Conservation (phyloP, 768 basidiomycete species). For the Suillus ampliporus region DNA sequence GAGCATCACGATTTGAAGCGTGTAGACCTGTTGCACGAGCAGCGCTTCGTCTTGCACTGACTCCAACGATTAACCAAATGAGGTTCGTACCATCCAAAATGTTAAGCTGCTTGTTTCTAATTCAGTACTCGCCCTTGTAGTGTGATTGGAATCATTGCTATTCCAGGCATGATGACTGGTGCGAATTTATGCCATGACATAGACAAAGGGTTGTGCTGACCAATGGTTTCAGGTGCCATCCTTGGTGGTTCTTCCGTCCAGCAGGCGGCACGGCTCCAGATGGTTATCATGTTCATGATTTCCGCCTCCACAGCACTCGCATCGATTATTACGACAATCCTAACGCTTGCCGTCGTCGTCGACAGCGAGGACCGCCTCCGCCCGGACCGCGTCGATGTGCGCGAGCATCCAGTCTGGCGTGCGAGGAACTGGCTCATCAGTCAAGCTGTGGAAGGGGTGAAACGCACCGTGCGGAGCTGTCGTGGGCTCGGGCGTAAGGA, state of each 20-base stretch:
- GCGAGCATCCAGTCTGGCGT: conserved; percentile 40
- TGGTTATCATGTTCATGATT: conserved; percentile 96
- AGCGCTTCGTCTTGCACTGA: conserved; percentile 78
- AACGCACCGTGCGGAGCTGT: conserved; percentile 4
- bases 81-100: conserved; percentile 48
- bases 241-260: conserved; percentile 85
- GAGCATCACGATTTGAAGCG: conserved; percentile 84
- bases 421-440: conserved; percentile 38
- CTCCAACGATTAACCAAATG: conserved; percentile 88
- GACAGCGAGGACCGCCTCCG: conserved; percentile 72
- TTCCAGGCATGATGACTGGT: conserved; percentile 54
- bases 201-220: neutral
- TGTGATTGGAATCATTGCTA: conserved; percentile 78
- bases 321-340: conserved; percentile 65
- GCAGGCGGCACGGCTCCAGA: conserved; percentile 86
- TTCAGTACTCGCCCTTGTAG: conserved; percentile 38
- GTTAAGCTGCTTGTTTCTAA: neutral
- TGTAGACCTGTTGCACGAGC: conserved; percentile 80
- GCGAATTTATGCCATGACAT: neutral
- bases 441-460: conserved; percentile 21
- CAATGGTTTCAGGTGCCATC: conserved; percentile 91
- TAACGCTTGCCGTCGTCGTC: conserved; percentile 65
- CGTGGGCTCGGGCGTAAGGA: conserved; percentile 16
- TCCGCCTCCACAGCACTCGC: conserved; percentile 77
- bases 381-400: conserved; percentile 59